Evolutionary conservation across 2,329 filamentous ascomycete genomes (phyloP), one percentile per base, ranked within the genome.

Genomic region (Colletotrichum sp.): DNA sequence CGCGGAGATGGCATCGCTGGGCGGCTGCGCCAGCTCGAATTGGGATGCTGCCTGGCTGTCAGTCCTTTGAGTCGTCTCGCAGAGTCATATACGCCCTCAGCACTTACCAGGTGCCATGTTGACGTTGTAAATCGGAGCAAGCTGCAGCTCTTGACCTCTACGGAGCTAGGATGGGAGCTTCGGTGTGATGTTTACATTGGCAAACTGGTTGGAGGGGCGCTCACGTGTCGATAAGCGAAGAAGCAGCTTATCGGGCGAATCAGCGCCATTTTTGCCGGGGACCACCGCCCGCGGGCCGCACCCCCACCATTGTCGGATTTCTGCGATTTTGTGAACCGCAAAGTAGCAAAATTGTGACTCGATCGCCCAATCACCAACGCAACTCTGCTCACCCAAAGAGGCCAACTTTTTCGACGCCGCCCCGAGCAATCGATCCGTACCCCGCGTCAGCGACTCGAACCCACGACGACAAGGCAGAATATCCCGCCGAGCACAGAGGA

Each of bases 1-100:
- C 28, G 95, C 90, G 64, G 96, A 98, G 81, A 99, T 94, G 80
- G 94, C 95, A 86, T 99, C 97, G 80, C 90, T 91, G 13, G 97
- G 97, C 63, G 96, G 93, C 80, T 95, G 92, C 76, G 93, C 90
- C 82, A 98, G 91, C 85, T 97, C 94, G 87, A 95, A 96, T 89
- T 98, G 95, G 79, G 93, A 89, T 84, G 90, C 91, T 93, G 77
- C 55, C 34, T 16, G 18, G 24, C 21, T 32, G 76, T 84, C 73
- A 82, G 79, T 64, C 69, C 9, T 34, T 36, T 28, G 18, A 9
- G 12, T 62, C 28, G 13, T 32, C 13, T 18, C 1, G 13, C 16
- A 26, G 21, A 26, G n/a, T 15, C 15, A 52, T 3, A 52, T 15
- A 6, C 2, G 13, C 55, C 36, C 57, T 26, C 16, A 13, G 8